Evolutionary conservation across 768 basidiomycete genomes (phyloP).

Genomic region (Amanita pallidorosea): DNA sequence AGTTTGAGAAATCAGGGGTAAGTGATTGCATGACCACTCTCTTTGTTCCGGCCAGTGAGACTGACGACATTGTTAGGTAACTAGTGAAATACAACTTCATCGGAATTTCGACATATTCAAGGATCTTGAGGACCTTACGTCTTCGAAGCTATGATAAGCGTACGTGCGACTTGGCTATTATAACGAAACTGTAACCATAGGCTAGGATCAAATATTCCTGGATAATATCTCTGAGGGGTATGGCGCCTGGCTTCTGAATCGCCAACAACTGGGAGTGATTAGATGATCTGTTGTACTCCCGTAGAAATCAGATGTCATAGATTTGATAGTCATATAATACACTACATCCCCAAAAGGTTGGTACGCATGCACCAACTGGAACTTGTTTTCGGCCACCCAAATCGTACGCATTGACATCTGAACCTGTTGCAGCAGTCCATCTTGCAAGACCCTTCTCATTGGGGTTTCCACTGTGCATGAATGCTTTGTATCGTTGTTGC

Average conservation of each 20-base stretch:
- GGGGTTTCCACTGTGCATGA: constrained; percentile 52
- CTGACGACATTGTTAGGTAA: constrained; percentile 23
- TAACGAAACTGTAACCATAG: too few relatives aligned
- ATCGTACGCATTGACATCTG: constrained; percentile 43
- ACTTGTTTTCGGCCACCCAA: constrained; percentile 50
- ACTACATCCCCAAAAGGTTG: constrained; percentile 55
- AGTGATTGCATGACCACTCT: constrained; percentile 14
- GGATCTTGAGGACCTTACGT: constrained; percentile 22
- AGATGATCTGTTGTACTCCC: too few relatives aligned
- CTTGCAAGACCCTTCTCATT: constrained; percentile 37
- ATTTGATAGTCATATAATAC: constrained; percentile 69
- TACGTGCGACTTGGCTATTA: too few relatives aligned
- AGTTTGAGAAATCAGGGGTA: constrained; percentile 39
- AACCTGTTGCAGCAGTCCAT: constrained; percentile 45
- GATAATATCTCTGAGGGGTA: too few relatives aligned
- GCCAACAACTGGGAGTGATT: too few relatives aligned
- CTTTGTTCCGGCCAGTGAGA: not conserved
- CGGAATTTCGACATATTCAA: constrained; percentile 61
- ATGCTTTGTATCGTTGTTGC: constrained; percentile 58
- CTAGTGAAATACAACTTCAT: constrained; percentile 38
- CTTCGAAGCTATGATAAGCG: not conserved
- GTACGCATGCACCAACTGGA: constrained; percentile 47
- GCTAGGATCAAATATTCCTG: too few relatives aligned
- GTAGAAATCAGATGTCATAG: constrained; percentile 15
- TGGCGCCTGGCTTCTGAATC: too few relatives aligned